Evolutionary conservation across 2,329 filamentous ascomycete genomes (phyloP), one percentile per base, ranked within the genome.

Genomic region (Thielaviopsis ethacetica): DNA sequence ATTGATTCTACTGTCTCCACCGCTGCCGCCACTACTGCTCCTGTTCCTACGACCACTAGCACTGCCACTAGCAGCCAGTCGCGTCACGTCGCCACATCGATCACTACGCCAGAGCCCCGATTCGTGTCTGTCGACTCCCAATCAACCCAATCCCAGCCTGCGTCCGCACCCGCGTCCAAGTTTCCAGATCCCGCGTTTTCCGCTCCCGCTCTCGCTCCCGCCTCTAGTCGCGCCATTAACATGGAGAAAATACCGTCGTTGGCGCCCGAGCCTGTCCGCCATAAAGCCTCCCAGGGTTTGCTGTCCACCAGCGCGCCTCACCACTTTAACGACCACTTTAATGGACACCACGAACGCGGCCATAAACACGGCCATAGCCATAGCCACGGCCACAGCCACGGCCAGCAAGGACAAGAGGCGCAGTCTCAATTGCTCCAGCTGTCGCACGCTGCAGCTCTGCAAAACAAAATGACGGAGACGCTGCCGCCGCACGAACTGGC

Each of bases 401-500:
- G 15, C 30, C 47, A 49, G 10, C 24, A 34, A 27, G 21, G 38
- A 12, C 26, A 76, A 64, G 75, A 77, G 62, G 74, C 78, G 34
- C 78, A 72, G 19, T 60, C 55, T 21, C 77, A 80, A 64, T 65
- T 80, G 44, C 70, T 78, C 27, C 75, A 75, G 62, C 68, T 79
- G n/a, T 78, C 76, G 5, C 72, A 77, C 62, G 68, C 77, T 50
- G 76, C 76, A 34, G 75, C 76, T 54, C 69, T 70, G 34, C 72
- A 75, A 66, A 70, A 75, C 63, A 73, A 73, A 65, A 71, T 76
- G 66, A 66, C 65, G n/a, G 70, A 72, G 54, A 63, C 65, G 68
- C 60, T 72, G 67, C 24, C 57, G 41, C 51, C 52, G 22, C 47
- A 64, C 60, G 53, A 74, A 69, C 60, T 58, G 51, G 30, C 56